Conservation (phyloP, 805 yeast species). For the Wickerhamiella qilinensis region DNA sequence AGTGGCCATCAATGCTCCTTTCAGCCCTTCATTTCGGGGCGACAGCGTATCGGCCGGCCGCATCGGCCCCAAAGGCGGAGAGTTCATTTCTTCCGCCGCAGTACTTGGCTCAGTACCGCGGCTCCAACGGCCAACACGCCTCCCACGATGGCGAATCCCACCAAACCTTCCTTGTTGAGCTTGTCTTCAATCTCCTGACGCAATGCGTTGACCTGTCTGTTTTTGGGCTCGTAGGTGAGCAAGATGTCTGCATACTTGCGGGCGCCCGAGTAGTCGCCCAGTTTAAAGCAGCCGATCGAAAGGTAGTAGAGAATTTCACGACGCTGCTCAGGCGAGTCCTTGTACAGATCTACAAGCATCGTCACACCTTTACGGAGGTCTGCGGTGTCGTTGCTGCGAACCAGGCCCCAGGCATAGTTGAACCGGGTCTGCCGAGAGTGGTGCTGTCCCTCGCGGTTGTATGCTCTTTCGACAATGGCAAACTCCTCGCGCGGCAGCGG, state of each 20-base stretch:
- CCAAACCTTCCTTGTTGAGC: slow-evolving; percentile 71
- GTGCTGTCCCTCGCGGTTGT: slow-evolving; percentile 61
- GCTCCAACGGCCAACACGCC: slow-evolving; percentile 78
- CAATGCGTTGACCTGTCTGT: slow-evolving; percentile 57
- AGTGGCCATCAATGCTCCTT: not conserved
- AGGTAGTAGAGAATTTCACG: slow-evolving; percentile 82
- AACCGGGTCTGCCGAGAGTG: slow-evolving; percentile 74
- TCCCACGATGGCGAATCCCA: slow-evolving; percentile 76
- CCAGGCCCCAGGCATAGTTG: slow-evolving; percentile 92
- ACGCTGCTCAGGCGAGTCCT: slow-evolving; percentile 66
- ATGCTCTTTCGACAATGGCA: slow-evolving; percentile 59
- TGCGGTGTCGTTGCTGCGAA: slow-evolving; percentile 45
- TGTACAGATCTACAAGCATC: slow-evolving; percentile 41
- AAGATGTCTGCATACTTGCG: slow-evolving; percentile 71
- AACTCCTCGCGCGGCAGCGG: slow-evolving; percentile 64
- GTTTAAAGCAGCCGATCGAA: slow-evolving; percentile 71
- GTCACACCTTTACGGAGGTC: slow-evolving; percentile 71
- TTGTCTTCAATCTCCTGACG: slow-evolving; percentile 67
- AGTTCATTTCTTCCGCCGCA: slow-evolving; percentile 14
- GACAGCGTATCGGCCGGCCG: too few relatives aligned
- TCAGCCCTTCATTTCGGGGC: too few relatives aligned
- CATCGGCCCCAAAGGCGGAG: too few relatives aligned
- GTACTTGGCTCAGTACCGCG: slow-evolving; percentile 30
- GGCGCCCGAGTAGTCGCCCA: slow-evolving; percentile 76
- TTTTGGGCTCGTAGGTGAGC: slow-evolving; percentile 67